phyloP scores from a whole-genome alignment of 2,329 filamentous ascomycete species.

The Neopestalotiopsis sp. region DNA sequence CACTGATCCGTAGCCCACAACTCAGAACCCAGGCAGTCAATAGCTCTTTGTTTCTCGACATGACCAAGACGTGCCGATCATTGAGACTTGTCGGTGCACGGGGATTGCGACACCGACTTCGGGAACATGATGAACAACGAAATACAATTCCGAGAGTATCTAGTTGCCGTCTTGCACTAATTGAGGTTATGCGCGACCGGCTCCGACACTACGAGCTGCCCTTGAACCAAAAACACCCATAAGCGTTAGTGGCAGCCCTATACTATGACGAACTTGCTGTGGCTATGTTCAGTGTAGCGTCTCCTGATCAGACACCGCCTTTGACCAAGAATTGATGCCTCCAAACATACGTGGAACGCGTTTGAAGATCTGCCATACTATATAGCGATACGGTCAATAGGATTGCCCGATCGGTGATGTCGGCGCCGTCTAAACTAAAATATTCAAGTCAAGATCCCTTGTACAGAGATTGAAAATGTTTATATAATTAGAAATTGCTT shows the following conservation, averaged over 20 bases:
- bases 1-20: no score
- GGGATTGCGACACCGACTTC: not conserved
- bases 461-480: not conserved
- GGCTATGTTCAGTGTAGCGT: not conserved
- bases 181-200: not conserved
- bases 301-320: not conserved
- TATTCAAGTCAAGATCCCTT: not conserved
- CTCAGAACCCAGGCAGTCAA: no score
- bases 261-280: not conserved
- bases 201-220: not conserved
- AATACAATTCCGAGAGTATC: not conserved
- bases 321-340: not conserved
- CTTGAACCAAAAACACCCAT: not conserved
- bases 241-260: not conserved
- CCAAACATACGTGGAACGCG: not conserved
- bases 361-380: not conserved
- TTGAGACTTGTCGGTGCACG: not conserved
- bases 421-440: not conserved
- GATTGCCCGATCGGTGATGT: not conserved
- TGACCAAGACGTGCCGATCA: not conserved
- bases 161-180: not conserved
- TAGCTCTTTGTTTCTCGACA: not conserved
- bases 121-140: not conserved
- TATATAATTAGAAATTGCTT: not conserved
- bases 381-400: not conserved